These are phyloP conservation scores for Aspergillus bridgeri DNA, from an alignment of 495 filamentous ascomycete genomes.

Conservation along the genomic window DNA sequence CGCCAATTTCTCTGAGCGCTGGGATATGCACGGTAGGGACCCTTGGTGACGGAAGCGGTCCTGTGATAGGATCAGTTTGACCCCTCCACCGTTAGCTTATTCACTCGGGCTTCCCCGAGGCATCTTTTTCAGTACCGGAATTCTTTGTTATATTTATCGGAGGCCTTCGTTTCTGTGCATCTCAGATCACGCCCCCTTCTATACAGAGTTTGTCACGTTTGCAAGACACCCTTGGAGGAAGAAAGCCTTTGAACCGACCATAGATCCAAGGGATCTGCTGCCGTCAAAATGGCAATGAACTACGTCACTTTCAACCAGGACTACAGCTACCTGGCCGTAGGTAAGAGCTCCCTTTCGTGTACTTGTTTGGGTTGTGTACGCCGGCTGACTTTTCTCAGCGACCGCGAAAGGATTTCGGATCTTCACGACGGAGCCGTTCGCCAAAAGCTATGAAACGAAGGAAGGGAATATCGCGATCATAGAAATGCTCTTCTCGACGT, in stretches of 20 bases:
- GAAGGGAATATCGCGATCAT: slow-evolving; percentile 91
- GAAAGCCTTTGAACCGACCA: slow-evolving; percentile 1
- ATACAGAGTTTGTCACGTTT: background rate
- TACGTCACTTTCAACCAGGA: slow-evolving; percentile 99
- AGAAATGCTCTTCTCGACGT: slow-evolving; percentile 99
- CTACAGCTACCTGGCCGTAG: slow-evolving; percentile 92
- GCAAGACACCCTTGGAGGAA: background rate
- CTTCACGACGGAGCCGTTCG: slow-evolving; percentile 93
- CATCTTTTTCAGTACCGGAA: background rate
- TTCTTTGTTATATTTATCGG: background rate
- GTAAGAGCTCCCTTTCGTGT: slow-evolving; percentile 43
- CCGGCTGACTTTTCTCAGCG: slow-evolving; percentile 48
- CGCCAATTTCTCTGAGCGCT: background rate
- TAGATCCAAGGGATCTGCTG: slow-evolving; percentile 11
- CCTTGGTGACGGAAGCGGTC: slow-evolving; percentile 14
- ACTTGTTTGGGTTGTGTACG: slow-evolving; percentile 2
- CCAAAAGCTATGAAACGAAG: slow-evolving; percentile 86
- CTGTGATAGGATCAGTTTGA: slow-evolving; percentile 22
- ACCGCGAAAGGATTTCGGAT: slow-evolving; percentile 91
- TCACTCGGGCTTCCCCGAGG: background rate
- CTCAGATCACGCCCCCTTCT: background rate
- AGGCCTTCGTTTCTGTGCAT: background rate
- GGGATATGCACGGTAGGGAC: slow-evolving; percentile 19
- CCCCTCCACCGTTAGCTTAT: slow-evolving; percentile 16
- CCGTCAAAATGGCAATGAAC: slow-evolving; percentile 69